Conservation (phyloP, 352 stramenopile species). For the Phytophthora pini region DNA sequence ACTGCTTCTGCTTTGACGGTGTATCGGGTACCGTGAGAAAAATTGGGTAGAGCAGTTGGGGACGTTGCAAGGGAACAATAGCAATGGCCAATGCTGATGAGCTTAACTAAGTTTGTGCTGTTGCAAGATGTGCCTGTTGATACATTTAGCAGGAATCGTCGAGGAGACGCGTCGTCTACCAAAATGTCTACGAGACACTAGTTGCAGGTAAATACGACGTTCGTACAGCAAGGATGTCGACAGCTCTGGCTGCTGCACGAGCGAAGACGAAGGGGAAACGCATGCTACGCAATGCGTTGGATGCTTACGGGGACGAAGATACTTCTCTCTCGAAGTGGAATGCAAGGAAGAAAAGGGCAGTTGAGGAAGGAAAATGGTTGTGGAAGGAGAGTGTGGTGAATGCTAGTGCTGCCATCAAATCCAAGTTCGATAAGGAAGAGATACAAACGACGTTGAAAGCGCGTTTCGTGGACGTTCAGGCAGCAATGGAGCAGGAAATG, state of each 20-base stretch:
- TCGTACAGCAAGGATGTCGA: slow-evolving; percentile 52
- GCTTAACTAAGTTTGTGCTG: slow-evolving; percentile 15
- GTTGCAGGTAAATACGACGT: neutral
- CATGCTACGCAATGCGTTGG: slow-evolving; percentile 65
- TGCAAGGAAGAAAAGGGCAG: slow-evolving; percentile 48
- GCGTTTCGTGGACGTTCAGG: slow-evolving; percentile 45
- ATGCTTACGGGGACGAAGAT: slow-evolving; percentile 57
- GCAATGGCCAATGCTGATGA: slow-evolving; percentile 4
- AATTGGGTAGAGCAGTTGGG: slow-evolving; percentile 48
- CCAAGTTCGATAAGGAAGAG: slow-evolving; percentile 42
- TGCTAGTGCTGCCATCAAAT: slow-evolving; percentile 47
- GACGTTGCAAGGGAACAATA: slow-evolving; percentile 15
- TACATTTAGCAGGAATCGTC: slow-evolving; percentile 10
- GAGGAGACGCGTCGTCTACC: slow-evolving; percentile 4
- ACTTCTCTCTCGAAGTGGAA: slow-evolving; percentile 65
- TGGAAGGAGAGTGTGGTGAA: slow-evolving; percentile 51
- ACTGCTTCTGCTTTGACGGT: slow-evolving; percentile 95
- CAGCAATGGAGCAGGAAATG: slow-evolving; percentile 49
- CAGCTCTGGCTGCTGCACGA: slow-evolving; percentile 56
- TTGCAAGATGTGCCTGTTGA: slow-evolving; percentile 15
- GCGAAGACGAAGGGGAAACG: slow-evolving; percentile 75
- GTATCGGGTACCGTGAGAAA: slow-evolving; percentile 57
- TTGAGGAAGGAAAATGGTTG: slow-evolving; percentile 44
- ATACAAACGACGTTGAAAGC: slow-evolving; percentile 35
- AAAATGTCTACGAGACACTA: neutral